Percentiles rank a stretch among this genome's conserved stretches.
phyloP scores from a whole-genome alignment of 192 early-diverging fungal species.

The Cetraspora pellucida region DNA sequence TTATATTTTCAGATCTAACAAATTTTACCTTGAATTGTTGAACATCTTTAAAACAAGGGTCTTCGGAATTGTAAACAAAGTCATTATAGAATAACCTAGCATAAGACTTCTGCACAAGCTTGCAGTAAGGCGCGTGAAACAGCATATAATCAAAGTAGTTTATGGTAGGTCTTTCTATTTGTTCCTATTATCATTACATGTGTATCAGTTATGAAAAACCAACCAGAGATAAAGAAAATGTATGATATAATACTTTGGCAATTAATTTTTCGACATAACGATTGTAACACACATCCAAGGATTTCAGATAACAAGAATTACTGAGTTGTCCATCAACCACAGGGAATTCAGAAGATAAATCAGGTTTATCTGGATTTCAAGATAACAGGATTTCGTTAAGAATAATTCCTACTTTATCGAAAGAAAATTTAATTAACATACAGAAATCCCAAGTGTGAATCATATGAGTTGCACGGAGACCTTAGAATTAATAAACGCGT shows the following conservation, averaged over 20 bases:
- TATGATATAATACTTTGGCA: conserved; percentile 27
- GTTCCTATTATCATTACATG: background rate
- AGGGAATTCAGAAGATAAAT: conserved; percentile 96
- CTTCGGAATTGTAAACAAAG: conserved; percentile 76
- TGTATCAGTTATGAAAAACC: background rate
- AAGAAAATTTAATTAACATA: background rate
- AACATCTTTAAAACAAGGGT: conserved; percentile 56
- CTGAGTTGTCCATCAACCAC: conserved; percentile 95
- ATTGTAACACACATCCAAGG: conserved; percentile 86
- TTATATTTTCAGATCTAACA: conserved; percentile 17
- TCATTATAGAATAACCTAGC: conserved; percentile 93
- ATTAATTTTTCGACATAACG: conserved; percentile 78
- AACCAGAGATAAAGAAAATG: background rate
- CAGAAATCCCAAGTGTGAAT: conserved; percentile 97
- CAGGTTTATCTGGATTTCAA: conserved; percentile 78
- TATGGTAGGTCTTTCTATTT: conserved; percentile 38
- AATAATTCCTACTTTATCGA: background rate
- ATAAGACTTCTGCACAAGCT: conserved; percentile 95
- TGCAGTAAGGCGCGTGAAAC: conserved; percentile 98
- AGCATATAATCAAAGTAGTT: conserved; percentile 77
- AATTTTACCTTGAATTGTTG: conserved; percentile 48
- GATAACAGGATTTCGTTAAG: background rate
- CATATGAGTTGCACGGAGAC: conserved; percentile 90
- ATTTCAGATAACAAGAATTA: conserved; percentile 88
- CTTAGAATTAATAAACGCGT: conserved; percentile 32